Conservation (phyloP, 176 grass and related monocot species). For the Triticum dicoccoides region DNA sequence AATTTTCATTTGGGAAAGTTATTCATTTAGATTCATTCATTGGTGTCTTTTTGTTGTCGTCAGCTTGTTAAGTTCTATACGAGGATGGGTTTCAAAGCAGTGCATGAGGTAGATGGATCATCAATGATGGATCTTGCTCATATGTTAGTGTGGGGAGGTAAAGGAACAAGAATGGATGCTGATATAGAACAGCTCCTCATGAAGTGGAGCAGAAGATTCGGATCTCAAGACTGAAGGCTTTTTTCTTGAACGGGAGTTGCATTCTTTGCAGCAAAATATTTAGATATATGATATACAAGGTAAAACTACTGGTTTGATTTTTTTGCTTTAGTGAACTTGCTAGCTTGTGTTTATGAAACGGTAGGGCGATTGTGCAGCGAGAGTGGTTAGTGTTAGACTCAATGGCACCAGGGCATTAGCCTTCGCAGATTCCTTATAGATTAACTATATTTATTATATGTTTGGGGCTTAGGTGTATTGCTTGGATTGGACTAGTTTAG, state of each 20-base stretch:
- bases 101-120: conserved; percentile 79
- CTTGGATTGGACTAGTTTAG: too few species aligned
- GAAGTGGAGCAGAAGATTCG: conserved; percentile 79
- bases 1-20: not conserved
- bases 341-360: too few species aligned
- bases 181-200: conserved; percentile 67
- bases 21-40: not conserved
- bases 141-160: conserved; percentile 95
- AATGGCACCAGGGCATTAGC: too few species aligned
- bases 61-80: conserved; percentile 91
- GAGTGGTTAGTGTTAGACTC: too few species aligned
- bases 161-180: conserved; percentile 93
- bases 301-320: not conserved
- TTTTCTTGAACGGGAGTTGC: not conserved
- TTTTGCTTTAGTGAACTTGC: too few species aligned
- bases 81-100: conserved; percentile 81
- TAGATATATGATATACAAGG: too few species aligned
- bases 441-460: too few species aligned
- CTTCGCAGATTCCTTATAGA: too few species aligned
- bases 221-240: conserved; percentile 17
- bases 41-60: not conserved
- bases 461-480: too few species aligned
- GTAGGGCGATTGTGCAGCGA: too few species aligned
- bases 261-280: not conserved
- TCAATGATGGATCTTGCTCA: conserved; percentile 70